These are phyloP conservation scores for Tulasnella sp. DNA, from an alignment of 768 basidiomycete genomes.

Conservation along the genomic window DNA sequence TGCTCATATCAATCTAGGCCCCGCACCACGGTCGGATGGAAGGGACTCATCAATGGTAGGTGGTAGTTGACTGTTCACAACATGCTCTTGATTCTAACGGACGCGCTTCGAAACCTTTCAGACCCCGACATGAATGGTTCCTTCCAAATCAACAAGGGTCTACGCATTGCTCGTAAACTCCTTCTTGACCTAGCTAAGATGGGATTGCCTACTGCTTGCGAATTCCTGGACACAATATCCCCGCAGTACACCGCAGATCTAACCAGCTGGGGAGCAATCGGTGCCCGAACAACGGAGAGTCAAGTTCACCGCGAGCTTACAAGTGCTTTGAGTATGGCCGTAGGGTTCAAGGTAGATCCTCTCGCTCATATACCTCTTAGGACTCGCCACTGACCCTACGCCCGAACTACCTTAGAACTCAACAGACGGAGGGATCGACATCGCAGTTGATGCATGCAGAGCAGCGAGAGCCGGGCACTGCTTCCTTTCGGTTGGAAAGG, in stretches of 20 bases:
- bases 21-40: constrained; percentile 96
- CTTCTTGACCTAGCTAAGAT: constrained; percentile 85
- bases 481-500: constrained; percentile 96
- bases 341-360: constrained; percentile 71
- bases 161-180: constrained; percentile 79
- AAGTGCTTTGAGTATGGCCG: constrained; percentile 87
- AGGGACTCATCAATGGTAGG: constrained; percentile 87
- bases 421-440: constrained; percentile 86
- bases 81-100: background rate
- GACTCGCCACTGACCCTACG: background rate
- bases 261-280: constrained; percentile 95
- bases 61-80: background rate
- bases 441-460: constrained; percentile 93
- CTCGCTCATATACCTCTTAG: no score
- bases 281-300: constrained; percentile 86
- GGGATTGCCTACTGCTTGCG: constrained; percentile 93
- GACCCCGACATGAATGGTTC: constrained; percentile 83
- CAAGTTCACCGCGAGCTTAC: constrained; percentile 86
- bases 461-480: constrained; percentile 88
- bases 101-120: constrained; percentile 14
- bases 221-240: constrained; percentile 78
- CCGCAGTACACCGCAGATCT: constrained; percentile 92
- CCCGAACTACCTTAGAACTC: constrained; percentile 51
- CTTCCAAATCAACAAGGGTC: constrained; percentile 95
- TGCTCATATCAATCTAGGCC: constrained; percentile 44